phyloP scores from a whole-genome alignment of 805 yeast species.

The Saturnispora serradocipensis region DNA sequence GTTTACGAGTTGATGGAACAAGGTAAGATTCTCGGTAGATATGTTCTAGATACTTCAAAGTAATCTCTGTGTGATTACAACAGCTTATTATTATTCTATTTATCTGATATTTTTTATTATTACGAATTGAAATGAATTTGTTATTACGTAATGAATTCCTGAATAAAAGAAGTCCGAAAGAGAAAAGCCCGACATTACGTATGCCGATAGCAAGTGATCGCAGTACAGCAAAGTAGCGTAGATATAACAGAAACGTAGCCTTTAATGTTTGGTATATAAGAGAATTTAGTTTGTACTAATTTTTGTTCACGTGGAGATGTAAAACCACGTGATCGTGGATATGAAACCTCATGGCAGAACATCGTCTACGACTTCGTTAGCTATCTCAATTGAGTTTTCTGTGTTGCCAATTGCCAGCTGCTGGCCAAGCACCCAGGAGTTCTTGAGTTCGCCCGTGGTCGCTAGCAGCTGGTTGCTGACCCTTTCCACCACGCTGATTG shows the following conservation, averaged over 20 bases:
- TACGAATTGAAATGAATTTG: not conserved
- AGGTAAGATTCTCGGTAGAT: slow-evolving; percentile 83
- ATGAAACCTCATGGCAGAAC: not conserved
- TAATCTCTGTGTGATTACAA: slow-evolving; percentile 21
- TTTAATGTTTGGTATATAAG: no score
- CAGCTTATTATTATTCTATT: not conserved
- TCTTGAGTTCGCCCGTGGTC: not conserved
- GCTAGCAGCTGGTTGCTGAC: not conserved
- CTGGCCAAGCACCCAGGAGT: not conserved
- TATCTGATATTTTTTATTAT: not conserved
- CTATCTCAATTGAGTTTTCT: not conserved
- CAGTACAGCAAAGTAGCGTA: no score
- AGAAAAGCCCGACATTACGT: no score
- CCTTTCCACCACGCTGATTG: not conserved
- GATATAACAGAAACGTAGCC: no score
- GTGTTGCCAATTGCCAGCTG: not conserved
- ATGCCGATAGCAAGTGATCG: no score
- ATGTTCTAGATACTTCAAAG: slow-evolving; percentile 72
- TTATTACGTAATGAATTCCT: not conserved
- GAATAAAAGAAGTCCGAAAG: not conserved
- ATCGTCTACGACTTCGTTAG: not conserved
- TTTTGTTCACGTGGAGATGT: not conserved
- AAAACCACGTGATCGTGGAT: not conserved
- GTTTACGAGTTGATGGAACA: slow-evolving; percentile 75
- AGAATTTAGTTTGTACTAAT: no score